Conservation (phyloP, 208 protist species). For the Angomonas ambiguus region DNA sequence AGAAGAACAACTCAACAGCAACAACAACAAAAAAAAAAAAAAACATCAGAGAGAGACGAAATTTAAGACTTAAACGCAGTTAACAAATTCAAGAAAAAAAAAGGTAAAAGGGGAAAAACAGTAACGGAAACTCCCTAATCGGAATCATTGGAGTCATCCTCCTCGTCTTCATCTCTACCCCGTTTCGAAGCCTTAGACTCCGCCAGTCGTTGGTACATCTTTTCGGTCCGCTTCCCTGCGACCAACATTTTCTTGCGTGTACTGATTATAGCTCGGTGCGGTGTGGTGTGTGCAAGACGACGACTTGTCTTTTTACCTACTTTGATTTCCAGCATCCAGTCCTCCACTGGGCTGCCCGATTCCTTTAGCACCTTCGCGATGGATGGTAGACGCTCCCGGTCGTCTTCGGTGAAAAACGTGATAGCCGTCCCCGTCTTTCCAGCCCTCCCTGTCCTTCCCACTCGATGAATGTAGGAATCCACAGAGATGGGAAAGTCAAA, state of each 20-base stretch:
- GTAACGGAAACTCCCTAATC: background rate
- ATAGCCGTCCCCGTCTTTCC: constrained; percentile 88
- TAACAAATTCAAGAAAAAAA: background rate
- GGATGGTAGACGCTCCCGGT: constrained; percentile 82
- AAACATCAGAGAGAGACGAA: background rate
- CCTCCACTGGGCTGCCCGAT: constrained; percentile 90
- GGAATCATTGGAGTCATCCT: background rate
- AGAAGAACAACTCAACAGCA: background rate
- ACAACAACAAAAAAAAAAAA: background rate
- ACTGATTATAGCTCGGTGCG: constrained; percentile 84
- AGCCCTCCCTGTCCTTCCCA: constrained; percentile 91
- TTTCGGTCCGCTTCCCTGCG: constrained; percentile 62
- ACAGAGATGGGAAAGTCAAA: constrained; percentile 96
- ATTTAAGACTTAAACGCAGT: background rate
- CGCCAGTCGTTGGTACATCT: constrained; percentile 69
- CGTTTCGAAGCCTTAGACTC: no score
- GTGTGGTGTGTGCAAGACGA: constrained; percentile 64
- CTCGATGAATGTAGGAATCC: constrained; percentile 96
- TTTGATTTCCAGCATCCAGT: constrained; percentile 94
- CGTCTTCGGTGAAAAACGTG: constrained; percentile 97
- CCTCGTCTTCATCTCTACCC: constrained; percentile 21
- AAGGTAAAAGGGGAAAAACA: no score
- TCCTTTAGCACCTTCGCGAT: constrained; percentile 91
- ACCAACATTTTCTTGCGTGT: constrained; percentile 80
- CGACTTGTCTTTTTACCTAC: constrained; percentile 47